These are phyloP conservation scores for Cyclanthera cordifolia DNA, from an alignment of 306 rosid species.

Conservation along the genomic window DNA sequence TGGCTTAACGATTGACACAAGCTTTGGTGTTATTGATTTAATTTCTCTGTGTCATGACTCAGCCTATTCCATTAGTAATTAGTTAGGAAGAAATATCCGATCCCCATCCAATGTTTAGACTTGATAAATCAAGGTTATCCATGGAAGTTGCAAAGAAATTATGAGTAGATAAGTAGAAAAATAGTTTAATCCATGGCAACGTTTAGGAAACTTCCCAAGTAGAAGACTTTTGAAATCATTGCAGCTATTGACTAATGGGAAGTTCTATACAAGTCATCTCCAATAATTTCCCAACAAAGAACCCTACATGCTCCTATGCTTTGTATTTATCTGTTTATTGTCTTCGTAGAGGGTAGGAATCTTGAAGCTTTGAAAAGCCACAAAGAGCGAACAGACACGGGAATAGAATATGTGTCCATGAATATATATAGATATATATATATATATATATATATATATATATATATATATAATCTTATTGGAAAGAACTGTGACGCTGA, in stretches of 20 bases:
- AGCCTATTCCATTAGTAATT: no score
- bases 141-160: not conserved
- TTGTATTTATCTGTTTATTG: conserved; percentile 1
- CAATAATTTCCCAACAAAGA: not conserved
- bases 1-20: conserved; percentile 70
- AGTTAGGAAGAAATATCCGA: not conserved
- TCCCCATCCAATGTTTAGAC: not conserved
- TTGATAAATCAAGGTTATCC: not conserved
- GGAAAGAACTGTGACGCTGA: no score
- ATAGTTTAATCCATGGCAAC: not conserved
- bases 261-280: not conserved
- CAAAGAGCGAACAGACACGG: no score
- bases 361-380: conserved; percentile 1
- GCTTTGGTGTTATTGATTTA: no score
- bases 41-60: no score
- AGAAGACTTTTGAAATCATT: no score
- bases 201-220: conserved; percentile 6
- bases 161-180: not conserved
- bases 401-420: no score
- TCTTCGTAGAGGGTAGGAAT: not conserved
- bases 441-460: no score
- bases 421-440: no score
- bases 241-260: not conserved
- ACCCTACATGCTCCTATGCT: not conserved
- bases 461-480: no score